Evolutionary conservation across 2,329 filamentous ascomycete genomes (phyloP).

Genomic region (Penicillium olsonii): DNA sequence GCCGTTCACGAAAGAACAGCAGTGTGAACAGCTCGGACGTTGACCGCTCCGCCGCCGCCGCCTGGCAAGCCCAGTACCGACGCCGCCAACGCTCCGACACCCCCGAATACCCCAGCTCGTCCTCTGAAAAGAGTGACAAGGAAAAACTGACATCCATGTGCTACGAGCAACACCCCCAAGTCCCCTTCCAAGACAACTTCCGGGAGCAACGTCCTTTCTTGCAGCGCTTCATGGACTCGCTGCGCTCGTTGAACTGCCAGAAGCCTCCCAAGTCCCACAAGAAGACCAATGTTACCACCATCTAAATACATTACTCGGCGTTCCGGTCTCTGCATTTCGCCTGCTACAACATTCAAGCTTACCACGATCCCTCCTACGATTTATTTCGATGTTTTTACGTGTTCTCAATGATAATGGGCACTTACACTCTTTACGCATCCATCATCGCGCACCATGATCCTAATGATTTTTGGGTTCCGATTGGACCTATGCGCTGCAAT

Average conservation of each 20-base stretch:
- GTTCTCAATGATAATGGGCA: constrained; percentile 15
- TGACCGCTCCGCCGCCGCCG: constrained; percentile 38
- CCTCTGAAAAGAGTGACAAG: constrained; percentile 18
- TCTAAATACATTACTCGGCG: constrained; percentile 17
- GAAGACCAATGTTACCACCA: constrained; percentile 18
- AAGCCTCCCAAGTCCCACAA: constrained; percentile 12
- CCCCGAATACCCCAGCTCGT: constrained; percentile 22
- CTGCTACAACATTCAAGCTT: constrained; percentile 10
- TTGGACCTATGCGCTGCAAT: constrained; percentile 6
- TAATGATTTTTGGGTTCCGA: constrained; percentile 15
- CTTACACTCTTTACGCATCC: constrained; percentile 9
- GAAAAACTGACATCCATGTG: constrained; percentile 35
- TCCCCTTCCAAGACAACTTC: constrained; percentile 19
- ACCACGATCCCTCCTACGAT: constrained; percentile 16
- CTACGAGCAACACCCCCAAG: constrained; percentile 31
- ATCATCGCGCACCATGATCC: constrained; percentile 11
- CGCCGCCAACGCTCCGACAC: constrained; percentile 35
- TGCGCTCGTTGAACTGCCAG: constrained; percentile 25
- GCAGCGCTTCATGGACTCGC: constrained; percentile 22
- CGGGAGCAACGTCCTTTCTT: constrained; percentile 19
- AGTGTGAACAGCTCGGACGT: constrained; percentile 30
- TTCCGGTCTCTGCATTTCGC: constrained; percentile 12
- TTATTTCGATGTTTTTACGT: constrained; percentile 13
- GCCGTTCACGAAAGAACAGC: constrained; percentile 28
- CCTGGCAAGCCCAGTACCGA: constrained; percentile 37